These are phyloP conservation scores for Metschnikowia gruessii DNA, from an alignment of 805 yeast species.

Conservation along the genomic window DNA sequence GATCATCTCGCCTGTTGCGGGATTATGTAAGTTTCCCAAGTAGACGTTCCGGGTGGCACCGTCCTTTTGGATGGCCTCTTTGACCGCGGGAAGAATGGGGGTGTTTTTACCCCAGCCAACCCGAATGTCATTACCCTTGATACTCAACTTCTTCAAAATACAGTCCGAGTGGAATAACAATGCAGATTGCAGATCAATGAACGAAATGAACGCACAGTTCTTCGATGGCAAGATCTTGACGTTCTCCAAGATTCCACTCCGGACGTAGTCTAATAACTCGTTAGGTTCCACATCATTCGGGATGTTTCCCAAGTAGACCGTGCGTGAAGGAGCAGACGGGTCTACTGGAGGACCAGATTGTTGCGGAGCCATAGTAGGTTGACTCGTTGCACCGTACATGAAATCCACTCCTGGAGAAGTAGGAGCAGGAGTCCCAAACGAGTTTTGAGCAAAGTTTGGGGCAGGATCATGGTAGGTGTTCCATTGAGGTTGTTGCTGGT, in stretches of 20 bases:
- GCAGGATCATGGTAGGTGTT: conserved; percentile 5
- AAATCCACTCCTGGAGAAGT: not conserved
- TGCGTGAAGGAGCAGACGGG: conserved; percentile 62
- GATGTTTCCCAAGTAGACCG: conserved; percentile 86
- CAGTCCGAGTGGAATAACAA: conserved; percentile 92
- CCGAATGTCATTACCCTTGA: conserved; percentile 76
- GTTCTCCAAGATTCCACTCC: conserved; percentile 85
- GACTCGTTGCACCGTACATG: not conserved
- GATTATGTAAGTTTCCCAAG: conserved; percentile 72
- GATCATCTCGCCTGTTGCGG: conserved; percentile 42
- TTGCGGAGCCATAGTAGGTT: not conserved
- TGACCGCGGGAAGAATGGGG: conserved; percentile 69
- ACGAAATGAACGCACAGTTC: conserved; percentile 86
- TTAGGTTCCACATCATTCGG: conserved; percentile 78
- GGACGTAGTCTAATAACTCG: conserved; percentile 83
- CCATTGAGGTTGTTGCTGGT: conserved; percentile 10
- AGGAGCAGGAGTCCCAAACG: conserved; percentile 1
- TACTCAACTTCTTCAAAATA: conserved; percentile 73
- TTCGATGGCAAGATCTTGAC: conserved; percentile 77
- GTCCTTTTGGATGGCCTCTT: conserved; percentile 73
- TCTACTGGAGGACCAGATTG: not conserved
- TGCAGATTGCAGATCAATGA: conserved; percentile 85
- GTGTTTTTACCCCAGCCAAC: conserved; percentile 92
- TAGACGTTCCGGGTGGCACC: conserved; percentile 94
- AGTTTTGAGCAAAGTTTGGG: conserved; percentile 3